A percentile compares a stretch with the other conserved stretches of the same genome.
Conservation (phyloP, 2,329 filamentous ascomycete species). For the Trichoderma simmonsii region DNA sequence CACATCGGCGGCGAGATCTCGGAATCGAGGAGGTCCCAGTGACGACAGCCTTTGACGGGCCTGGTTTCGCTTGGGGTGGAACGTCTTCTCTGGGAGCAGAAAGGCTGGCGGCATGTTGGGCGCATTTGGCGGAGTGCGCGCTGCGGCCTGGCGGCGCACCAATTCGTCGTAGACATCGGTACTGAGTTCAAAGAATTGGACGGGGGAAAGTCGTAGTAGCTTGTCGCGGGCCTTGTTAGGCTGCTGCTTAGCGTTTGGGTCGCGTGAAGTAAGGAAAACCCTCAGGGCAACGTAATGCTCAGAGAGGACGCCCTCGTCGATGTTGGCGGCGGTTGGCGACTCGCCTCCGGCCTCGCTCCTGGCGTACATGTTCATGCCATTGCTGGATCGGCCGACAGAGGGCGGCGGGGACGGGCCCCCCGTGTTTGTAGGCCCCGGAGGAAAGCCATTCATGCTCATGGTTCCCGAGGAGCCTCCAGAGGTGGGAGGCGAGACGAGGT, state of each 20-base stretch:
- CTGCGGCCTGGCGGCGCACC: constrained; percentile 73
- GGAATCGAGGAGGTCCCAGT: constrained; percentile 79
- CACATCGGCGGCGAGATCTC: constrained; percentile 90
- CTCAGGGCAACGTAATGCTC: constrained; percentile 82
- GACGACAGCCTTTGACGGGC: constrained; percentile 94
- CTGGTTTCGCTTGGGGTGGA: constrained; percentile 96
- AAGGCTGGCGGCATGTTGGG: constrained; percentile 62
- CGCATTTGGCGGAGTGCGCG: constrained; percentile 51
- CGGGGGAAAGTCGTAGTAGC: constrained; percentile 79
- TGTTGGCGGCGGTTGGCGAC: constrained; percentile 40
- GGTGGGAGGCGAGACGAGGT: constrained; percentile 66
- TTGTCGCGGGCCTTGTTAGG: constrained; percentile 94
- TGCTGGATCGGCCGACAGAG: constrained; percentile 82
- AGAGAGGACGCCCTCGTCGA: constrained; percentile 60
- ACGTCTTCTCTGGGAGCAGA: constrained; percentile 79
- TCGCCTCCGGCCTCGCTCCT: constrained; percentile 64
- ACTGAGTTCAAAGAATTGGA: constrained; percentile 96
- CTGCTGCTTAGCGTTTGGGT: constrained; percentile 70
- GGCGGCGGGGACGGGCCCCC: constrained; percentile 79
- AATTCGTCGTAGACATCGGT: constrained; percentile 97
- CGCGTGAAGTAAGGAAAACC: constrained; percentile 71
- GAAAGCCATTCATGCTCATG: constrained; percentile 60
- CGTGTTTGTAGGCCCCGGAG: constrained; percentile 53
- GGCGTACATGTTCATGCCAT: constrained; percentile 68
- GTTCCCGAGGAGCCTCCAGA: constrained; percentile 58